Percentiles rank a stretch among this genome's conserved stretches.
Conservation (phyloP, 2,329 filamentous ascomycete species). For the Pseudocercospora macadamiae region DNA sequence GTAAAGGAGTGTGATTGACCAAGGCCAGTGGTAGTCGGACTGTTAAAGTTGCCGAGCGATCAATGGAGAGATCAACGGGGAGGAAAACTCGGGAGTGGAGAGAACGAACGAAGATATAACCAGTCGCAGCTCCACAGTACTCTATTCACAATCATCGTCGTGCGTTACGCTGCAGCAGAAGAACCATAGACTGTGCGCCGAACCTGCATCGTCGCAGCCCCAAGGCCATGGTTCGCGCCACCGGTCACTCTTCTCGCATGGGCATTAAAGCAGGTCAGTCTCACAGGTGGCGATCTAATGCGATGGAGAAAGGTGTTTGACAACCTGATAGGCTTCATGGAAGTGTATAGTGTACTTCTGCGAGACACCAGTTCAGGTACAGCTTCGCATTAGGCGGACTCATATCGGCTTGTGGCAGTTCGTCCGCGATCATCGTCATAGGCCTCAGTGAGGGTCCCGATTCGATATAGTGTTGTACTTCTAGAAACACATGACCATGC, state of each 20-base stretch:
- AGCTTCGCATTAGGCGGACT: slow-evolving; percentile 13
- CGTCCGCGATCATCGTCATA: slow-evolving; percentile 7
- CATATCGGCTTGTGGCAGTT: slow-evolving; percentile 9
- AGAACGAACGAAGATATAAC: slow-evolving; percentile 1
- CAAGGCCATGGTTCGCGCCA: slow-evolving; percentile 3
- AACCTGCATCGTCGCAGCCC: background rate
- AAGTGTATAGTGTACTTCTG: slow-evolving; percentile 4
- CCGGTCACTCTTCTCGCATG: slow-evolving; percentile 1
- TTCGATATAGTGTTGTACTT: background rate
- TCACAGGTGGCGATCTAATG: slow-evolving; percentile 11
- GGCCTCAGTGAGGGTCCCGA: background rate
- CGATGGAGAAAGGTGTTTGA: background rate
- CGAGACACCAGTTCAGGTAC: slow-evolving; percentile 17
- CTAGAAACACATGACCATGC: background rate
- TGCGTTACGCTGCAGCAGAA: background rate
- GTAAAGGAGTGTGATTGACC: slow-evolving; percentile 15
- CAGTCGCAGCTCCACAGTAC: background rate
- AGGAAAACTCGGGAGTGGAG: background rate
- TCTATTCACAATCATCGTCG: background rate
- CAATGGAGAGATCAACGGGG: background rate
- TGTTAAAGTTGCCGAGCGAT: background rate
- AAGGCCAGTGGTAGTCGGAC: slow-evolving; percentile 1
- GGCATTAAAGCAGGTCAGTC: slow-evolving; percentile 5
- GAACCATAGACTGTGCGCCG: slow-evolving; percentile 2
- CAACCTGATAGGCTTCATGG: slow-evolving; percentile 11